Base-by-base conservation (phyloP, 148 eudicot genomes). In the Amaranthus cruentus region DNA sequence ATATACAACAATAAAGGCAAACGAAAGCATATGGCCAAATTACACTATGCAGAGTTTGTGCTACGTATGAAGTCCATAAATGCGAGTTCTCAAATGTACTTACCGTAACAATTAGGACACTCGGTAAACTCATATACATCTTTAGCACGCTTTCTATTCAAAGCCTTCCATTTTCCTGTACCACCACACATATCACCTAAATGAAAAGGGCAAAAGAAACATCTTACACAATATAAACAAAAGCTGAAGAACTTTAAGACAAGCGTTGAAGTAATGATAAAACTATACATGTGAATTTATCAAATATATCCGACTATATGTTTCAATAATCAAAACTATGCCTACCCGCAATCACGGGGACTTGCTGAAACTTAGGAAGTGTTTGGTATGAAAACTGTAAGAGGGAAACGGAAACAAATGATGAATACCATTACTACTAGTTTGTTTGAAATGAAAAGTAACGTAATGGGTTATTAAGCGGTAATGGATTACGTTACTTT, bases 171-270 rank as follows among this genome's bases (percentile, higher is more conserved):
- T 87, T 91, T 94, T 91, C 98, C 98, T 85, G 98, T 91, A 81
- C 98, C 97, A 87, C 98, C 97, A 85, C 98, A 94, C 98, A 94
- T 94, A 76, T 94, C 97, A 90, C 97, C 98, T 94, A 79, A 81
- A 87, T 81, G 71, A 76, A 90, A 84, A 80, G 79, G 38, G 80
- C 73, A 86, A 85, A 65, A 78, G 73, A 62, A 76, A 79, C 81
- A 77, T 90, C 77, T 87, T 72, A 84, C 54, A 69, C 64, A 68
- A 28, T 57, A 65, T 15, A 18, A 18, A 67, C 3, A 66, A 18
- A 18, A 21, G 10, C 4, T 6, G 38, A n/a, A 21, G 51, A 43
- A 13, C 62, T 12, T 9, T 44, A 54, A 62, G 0, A 0, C 7
- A 13, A 15, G 2, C 38, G 0, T 28, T 28, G 38, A 28, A 38